These are phyloP conservation scores for Capsicum chinense DNA, from an alignment of 257 asterid species.

Conservation along the genomic window DNA sequence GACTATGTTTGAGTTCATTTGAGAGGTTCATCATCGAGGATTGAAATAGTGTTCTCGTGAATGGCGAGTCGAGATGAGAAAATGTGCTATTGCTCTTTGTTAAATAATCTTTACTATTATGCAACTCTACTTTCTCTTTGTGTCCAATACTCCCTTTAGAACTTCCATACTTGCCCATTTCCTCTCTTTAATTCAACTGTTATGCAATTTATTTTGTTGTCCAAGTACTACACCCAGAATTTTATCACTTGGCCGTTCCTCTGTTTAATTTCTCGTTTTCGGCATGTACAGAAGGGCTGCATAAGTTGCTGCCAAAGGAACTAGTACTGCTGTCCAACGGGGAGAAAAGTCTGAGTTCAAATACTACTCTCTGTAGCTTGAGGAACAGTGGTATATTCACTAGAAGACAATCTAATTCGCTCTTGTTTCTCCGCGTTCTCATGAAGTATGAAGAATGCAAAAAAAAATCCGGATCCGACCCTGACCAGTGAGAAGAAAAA, in stretches of 20 bases:
- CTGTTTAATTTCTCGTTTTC: neutral
- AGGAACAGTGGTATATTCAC: slow-evolving; percentile 13
- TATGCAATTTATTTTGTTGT: neutral
- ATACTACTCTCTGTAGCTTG: neutral
- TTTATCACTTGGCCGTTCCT: neutral
- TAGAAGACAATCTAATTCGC: neutral
- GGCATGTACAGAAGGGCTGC: neutral
- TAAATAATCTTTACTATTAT: neutral
- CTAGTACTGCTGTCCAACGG: neutral
- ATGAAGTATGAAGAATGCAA: slow-evolving; percentile 12
- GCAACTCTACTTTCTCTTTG: neutral
- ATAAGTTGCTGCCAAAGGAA: neutral
- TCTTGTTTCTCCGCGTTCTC: neutral
- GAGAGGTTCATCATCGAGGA: too few species aligned
- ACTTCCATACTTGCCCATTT: neutral
- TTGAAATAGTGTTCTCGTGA: too few species aligned
- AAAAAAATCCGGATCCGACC: neutral
- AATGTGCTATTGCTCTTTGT: neutral
- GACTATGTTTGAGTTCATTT: too few species aligned
- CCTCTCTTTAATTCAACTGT: neutral
- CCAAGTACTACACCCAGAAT: neutral
- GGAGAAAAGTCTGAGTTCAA: neutral
- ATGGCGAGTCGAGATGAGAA: too few species aligned
- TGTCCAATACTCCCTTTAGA: neutral
- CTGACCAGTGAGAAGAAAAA: neutral